phyloP scores from a whole-genome alignment of 2,329 filamentous ascomycete genomes.

The Penicillium griseofulvum region DNA sequence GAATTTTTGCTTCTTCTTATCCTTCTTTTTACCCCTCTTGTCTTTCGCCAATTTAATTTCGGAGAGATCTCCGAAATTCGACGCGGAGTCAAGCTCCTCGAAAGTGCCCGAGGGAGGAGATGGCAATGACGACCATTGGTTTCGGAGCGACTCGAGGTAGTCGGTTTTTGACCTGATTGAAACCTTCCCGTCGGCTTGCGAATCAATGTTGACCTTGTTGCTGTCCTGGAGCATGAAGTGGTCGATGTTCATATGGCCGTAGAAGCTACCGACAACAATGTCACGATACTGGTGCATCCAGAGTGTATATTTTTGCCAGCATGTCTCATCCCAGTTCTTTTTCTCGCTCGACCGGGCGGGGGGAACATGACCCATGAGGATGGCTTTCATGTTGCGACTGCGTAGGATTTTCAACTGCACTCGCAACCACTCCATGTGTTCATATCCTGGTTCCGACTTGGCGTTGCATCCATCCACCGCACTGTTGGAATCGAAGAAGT shows the following conservation, averaged over 20 bases:
- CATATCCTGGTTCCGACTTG: slow-evolving; percentile 80
- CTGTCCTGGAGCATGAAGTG: slow-evolving; percentile 93
- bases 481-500: slow-evolving; percentile 90
- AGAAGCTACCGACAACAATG: slow-evolving; percentile 74
- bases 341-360: slow-evolving; percentile 84
- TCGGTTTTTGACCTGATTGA: slow-evolving; percentile 66
- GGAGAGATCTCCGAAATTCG: slow-evolving; percentile 8
- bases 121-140: slow-evolving; percentile 75
- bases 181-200: slow-evolving; percentile 48
- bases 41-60: slow-evolving; percentile 23
- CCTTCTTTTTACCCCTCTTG: slow-evolving; percentile 52
- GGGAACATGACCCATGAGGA: slow-evolving; percentile 90
- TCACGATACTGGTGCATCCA: slow-evolving; percentile 91
- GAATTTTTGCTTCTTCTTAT: slow-evolving; percentile 52
- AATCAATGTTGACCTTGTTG: slow-evolving; percentile 65
- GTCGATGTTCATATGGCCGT: slow-evolving; percentile 98
- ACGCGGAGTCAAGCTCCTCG: slow-evolving; percentile 9
- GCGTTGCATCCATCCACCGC: slow-evolving; percentile 85
- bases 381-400: slow-evolving; percentile 84
- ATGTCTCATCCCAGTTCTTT: slow-evolving; percentile 89
- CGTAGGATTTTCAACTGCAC: slow-evolving; percentile 83
- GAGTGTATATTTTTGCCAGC: slow-evolving; percentile 95
- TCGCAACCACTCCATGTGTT: slow-evolving; percentile 94
- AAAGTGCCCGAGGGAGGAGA: slow-evolving; percentile 42
- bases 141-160: slow-evolving; percentile 75